phyloP scores from a whole-genome alignment of 2,329 filamentous ascomycete species.

The Arthrobotrys sinensis region DNA sequence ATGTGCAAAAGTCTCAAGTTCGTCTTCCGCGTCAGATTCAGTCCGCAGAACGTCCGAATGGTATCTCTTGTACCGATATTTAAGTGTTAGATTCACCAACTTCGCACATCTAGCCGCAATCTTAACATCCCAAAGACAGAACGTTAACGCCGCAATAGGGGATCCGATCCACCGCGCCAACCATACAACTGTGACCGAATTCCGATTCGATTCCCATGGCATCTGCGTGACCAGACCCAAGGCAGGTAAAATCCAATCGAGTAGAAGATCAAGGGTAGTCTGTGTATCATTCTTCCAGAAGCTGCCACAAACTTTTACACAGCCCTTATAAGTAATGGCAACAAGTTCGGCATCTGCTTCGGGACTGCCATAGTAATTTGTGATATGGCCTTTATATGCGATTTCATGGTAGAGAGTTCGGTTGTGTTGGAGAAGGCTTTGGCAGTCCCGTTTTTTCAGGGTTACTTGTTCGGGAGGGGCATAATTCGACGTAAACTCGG shows the following conservation, averaged over 20 bases:
- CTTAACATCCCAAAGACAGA: conserved; percentile 66
- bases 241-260: conserved; percentile 63
- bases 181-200: conserved; percentile 61
- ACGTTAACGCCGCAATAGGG: conserved; percentile 65
- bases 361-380: conserved; percentile 56
- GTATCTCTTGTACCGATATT: conserved; percentile 37
- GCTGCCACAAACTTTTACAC: conserved; percentile 52
- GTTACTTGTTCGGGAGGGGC: conserved; percentile 15
- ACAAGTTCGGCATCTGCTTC: conserved; percentile 51
- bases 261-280: conserved; percentile 50
- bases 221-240: conserved; percentile 63
- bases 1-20: conserved; percentile 46
- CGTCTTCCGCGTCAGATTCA: conserved; percentile 32
- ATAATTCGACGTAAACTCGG: conserved; percentile 17
- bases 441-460: conserved; percentile 38
- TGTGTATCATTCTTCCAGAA: conserved; percentile 54
- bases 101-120: conserved; percentile 65
- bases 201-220: conserved; percentile 64
- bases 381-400: conserved; percentile 49
- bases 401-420: conserved; percentile 50
- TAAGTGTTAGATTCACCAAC: conserved; percentile 64
- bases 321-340: conserved; percentile 52
- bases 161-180: conserved; percentile 64
- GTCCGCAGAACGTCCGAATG: conserved; percentile 35
- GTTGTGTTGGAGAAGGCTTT: conserved; percentile 54